Evolutionary conservation across 2,329 filamentous ascomycete genomes (phyloP), one percentile per base, ranked within the genome.

Genomic region (Simplicillium aogashimaense): DNA sequence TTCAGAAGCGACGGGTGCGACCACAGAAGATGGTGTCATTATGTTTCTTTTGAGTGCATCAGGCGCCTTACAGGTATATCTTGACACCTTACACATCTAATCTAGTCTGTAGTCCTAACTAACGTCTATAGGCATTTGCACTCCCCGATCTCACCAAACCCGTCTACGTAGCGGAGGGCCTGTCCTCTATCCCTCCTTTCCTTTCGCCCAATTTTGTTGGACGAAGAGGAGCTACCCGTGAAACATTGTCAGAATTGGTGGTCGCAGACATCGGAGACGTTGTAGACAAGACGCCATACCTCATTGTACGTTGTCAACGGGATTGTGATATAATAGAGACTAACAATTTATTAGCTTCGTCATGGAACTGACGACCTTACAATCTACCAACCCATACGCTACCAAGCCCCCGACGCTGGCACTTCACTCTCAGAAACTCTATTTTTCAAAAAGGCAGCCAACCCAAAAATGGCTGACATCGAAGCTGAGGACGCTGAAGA

Each of bases 241-340:
- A 92, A 50, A 72, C 67, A 1, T 60, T 98, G 7, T 76, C 78
- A 1, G 90, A 98, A 58, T 74, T 95, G 4, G 55, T 95, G 7
- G 76, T 95, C 6, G 82, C 88, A 29, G 83, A 97, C 48, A 72
- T 98, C 11, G 92, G 92, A 18, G 86, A 95, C 53, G 63, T 70
- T 4, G 78, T 77, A 9, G 70, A 72, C 16, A 79, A 75, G 45
- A 77, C 74, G 3, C 87, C 90, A 7, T 86, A 94, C 57, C 67
- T 98, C 15, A 81, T 97, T 50, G 85, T 90, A 66, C 64, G 81
- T 60, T 15, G 6, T 14, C 12, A 4, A 17, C 8, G 29, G 12
- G 17, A 25, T 25, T 15, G 10, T 16, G 4, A 13, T 9, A 7
- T 17, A 5, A 14, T 12, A 1, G 37, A 45, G 42, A 36, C 32